Evolutionary conservation across 1,139 yeast species (phyloP), one percentile per base, ranked within the genome.

Genomic region (Blastobotrys elegans): DNA sequence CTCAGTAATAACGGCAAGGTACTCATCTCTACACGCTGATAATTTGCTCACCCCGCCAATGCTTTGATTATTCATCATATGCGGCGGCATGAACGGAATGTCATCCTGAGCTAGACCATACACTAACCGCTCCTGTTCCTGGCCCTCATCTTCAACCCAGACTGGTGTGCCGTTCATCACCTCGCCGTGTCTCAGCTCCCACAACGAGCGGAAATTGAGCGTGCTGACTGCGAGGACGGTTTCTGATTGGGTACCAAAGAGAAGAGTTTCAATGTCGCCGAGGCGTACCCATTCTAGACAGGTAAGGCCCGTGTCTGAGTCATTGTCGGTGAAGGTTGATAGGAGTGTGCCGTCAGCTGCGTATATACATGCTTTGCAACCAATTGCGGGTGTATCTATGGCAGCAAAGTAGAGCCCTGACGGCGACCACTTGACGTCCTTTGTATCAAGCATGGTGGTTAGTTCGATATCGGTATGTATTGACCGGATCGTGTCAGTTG

Each of bases 371-470:
- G 59, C 61, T 10, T 53, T 48, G 44, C 56, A 58, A 5, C 65
- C 65, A 18, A 53, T 43, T 4, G 53, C 57, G 10, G 60, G 58
- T 17, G 51, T 53, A 29, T 62, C 65, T 4, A 53, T 45, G 6
- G 57, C 56, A 3, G 63, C 63, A n/a, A 59, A 48, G 42, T 51
- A 57, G 18, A 50, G 39, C 2, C 59, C 61, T 33, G 55, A 52
- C 8, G 53, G 54, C 2, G 63, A 59, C 54, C 55, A 55, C 42
- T 52, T 49, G 13, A 54, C 52, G 31, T 49, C 53, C 37, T 51
- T 51, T 4, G 54, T 47, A 46, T 58, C 62, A 8, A 59, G 48
- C n/a, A 53, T 43, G 5, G 55, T 53, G 3, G 40, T 42, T 11
- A 60, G 47, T 4, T 46, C 43, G 30, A 48, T 30, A 8, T 33